These are phyloP conservation scores for Rhizopogon hawkerae DNA, from an alignment of 1,284 basidiomycete species.

Conservation along the genomic window DNA sequence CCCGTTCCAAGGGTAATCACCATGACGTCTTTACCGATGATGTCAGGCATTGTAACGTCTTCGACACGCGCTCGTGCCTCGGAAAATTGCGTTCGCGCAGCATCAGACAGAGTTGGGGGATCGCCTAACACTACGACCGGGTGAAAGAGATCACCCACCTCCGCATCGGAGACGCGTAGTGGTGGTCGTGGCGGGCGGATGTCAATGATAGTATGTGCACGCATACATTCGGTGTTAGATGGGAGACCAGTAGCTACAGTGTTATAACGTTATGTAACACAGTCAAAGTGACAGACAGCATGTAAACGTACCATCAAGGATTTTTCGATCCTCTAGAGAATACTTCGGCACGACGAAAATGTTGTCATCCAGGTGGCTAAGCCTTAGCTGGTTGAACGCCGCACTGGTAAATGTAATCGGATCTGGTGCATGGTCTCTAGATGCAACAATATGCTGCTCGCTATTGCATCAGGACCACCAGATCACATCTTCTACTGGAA, in stretches of 20 bases:
- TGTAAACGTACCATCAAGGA: constrained; percentile 34
- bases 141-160: constrained; percentile 43
- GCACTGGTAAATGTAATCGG: constrained; percentile 70
- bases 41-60: constrained; percentile 17
- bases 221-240: not conserved
- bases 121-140: constrained; percentile 26
- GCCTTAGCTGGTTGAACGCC: constrained; percentile 62
- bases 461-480: constrained; percentile 2
- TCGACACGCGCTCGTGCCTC: constrained; percentile 24
- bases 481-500: not conserved
- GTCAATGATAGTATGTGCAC: constrained; percentile 24
- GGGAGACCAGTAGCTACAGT: not conserved
- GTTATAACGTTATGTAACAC: not conserved
- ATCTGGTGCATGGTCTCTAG: constrained; percentile 52
- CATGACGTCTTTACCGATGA: constrained; percentile 52
- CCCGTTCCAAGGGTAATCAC: constrained; percentile 84
- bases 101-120: constrained; percentile 28
- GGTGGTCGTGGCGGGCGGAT: constrained; percentile 45
- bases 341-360: constrained; percentile 72
- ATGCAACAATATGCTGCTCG: constrained; percentile 59
- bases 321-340: constrained; percentile 31
- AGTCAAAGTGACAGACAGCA: not conserved
- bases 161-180: constrained; percentile 22
- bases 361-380: constrained; percentile 62
- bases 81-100: constrained; percentile 30